Evolutionary conservation across 2,329 filamentous ascomycete genomes (phyloP).

Genomic region (Fusarium lyarnte): DNA sequence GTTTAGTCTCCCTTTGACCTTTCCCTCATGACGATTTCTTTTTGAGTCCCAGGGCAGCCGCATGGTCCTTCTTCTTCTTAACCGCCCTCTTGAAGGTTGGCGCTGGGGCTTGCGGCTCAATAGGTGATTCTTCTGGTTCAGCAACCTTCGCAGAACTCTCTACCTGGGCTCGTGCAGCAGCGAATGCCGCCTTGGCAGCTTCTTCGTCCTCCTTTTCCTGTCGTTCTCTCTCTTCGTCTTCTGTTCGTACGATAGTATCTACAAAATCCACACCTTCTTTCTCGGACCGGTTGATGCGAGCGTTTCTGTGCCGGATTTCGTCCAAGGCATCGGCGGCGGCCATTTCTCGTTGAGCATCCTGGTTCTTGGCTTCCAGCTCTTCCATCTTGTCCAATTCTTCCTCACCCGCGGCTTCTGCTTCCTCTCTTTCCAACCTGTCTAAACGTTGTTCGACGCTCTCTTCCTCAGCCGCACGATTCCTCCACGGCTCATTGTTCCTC

Average conservation of each 20-base stretch:
- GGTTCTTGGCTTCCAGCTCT: slow-evolving; percentile 91
- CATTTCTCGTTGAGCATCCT: slow-evolving; percentile 95
- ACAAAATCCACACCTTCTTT: slow-evolving; percentile 72
- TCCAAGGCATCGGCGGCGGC: slow-evolving; percentile 94
- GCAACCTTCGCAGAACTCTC: slow-evolving; percentile 62
- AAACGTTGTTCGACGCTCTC: slow-evolving; percentile 90
- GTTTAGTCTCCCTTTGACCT: rapidly evolving
- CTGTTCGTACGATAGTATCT: slow-evolving; percentile 62
- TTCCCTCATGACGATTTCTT: slow-evolving; percentile 69
- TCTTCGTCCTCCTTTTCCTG: slow-evolving; percentile 87
- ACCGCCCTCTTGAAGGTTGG: slow-evolving; percentile 72
- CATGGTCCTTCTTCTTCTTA: slow-evolving; percentile 88
- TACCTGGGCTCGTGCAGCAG: slow-evolving; percentile 65
- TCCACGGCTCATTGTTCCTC: slow-evolving; percentile 94
- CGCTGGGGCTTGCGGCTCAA: slow-evolving; percentile 42
- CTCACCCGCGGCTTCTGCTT: slow-evolving; percentile 68
- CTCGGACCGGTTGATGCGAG: slow-evolving; percentile 80
- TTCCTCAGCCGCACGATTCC: slow-evolving; percentile 67
- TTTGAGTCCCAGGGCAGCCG: slow-evolving; percentile 83
- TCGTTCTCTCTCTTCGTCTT: slow-evolving; percentile 68
- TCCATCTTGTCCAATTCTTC: slow-evolving; percentile 92
- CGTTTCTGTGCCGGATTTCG: slow-evolving; percentile 92
- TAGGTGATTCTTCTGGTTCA: slow-evolving; percentile 41
- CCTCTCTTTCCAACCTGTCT: slow-evolving; percentile 83
- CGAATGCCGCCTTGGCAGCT: slow-evolving; percentile 81